Evolutionary conservation across 208 protist genomes (phyloP).

Genomic region (Trypanosoma avium): DNA sequence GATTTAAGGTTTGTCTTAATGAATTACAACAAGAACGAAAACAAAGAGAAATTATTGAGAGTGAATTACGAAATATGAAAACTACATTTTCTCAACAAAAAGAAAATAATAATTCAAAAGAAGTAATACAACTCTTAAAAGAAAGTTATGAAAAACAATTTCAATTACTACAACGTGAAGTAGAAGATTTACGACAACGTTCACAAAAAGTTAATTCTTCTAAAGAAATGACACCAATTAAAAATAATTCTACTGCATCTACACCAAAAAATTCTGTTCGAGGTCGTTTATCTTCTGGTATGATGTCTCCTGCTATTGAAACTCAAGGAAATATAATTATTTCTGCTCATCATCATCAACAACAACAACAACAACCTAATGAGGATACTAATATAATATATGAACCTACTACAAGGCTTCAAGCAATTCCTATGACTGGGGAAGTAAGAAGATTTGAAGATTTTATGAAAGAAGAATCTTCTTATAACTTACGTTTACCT

Average conservation of each 20-base stretch:
- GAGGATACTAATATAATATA: neutral
- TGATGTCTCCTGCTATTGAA: conserved; percentile 18
- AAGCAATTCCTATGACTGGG: neutral
- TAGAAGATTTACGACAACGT: conserved; percentile 15
- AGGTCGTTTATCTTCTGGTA: neutral
- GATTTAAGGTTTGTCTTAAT: conserved; percentile 30
- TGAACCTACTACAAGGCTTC: neutral
- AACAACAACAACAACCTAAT: no score
- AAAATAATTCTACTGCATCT: neutral
- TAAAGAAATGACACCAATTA: conserved; percentile 8
- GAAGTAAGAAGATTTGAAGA: conserved; percentile 50
- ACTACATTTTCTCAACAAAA: neutral
- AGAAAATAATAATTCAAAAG: conserved; percentile 10
- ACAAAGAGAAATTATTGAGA: conserved; percentile 27
- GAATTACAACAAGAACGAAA: conserved; percentile 40
- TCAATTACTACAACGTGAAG: conserved; percentile 20
- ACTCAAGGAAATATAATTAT: neutral
- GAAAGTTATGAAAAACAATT: conserved; percentile 25
- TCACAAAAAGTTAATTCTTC: neutral
- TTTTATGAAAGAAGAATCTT: conserved; percentile 71
- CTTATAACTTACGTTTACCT: conserved; percentile 44
- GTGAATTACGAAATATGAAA: conserved; percentile 14
- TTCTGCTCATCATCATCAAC: neutral
- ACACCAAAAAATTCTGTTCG: neutral
- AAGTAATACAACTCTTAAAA: conserved; percentile 23